Evolutionary conservation across 768 basidiomycete species (phyloP).

Genomic region (Lactifluus pinguis): DNA sequence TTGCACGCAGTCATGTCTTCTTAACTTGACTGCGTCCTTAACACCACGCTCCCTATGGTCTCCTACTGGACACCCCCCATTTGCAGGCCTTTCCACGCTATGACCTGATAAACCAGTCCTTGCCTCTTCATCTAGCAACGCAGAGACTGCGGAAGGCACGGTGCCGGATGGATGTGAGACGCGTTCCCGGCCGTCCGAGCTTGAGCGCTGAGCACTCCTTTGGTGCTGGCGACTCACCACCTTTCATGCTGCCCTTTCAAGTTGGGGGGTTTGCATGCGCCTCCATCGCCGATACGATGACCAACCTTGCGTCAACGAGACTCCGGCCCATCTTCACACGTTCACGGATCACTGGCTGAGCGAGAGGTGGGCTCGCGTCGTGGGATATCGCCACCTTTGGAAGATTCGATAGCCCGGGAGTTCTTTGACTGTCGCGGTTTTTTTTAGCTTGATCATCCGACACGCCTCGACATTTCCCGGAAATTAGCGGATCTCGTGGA

Average conservation of each 20-base stretch:
- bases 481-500: neutral
- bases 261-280: slow-evolving; percentile 3
- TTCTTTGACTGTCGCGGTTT: no score
- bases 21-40: slow-evolving; percentile 36
- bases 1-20: slow-evolving; percentile 50
- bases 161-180: slow-evolving; percentile 19
- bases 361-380: no score
- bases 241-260: neutral
- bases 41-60: neutral
- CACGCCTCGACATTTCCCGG: neutral
- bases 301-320: slow-evolving; percentile 53
- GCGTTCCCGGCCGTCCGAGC: slow-evolving; percentile 29
- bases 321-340: neutral
- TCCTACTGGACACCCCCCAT: slow-evolving; percentile 1
- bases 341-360: no score
- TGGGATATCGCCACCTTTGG: no score
- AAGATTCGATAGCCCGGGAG: no score
- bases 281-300: slow-evolving; percentile 34
- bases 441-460: neutral
- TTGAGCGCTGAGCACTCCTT: neutral
- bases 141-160: slow-evolving; percentile 23
- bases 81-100: slow-evolving; percentile 9
- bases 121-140: slow-evolving; percentile 15
- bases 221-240: neutral
- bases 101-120: slow-evolving; percentile 7